These are phyloP conservation scores for Malassezia caprae DNA, from an alignment of 1,284 basidiomycete species.

Conservation along the genomic window DNA sequence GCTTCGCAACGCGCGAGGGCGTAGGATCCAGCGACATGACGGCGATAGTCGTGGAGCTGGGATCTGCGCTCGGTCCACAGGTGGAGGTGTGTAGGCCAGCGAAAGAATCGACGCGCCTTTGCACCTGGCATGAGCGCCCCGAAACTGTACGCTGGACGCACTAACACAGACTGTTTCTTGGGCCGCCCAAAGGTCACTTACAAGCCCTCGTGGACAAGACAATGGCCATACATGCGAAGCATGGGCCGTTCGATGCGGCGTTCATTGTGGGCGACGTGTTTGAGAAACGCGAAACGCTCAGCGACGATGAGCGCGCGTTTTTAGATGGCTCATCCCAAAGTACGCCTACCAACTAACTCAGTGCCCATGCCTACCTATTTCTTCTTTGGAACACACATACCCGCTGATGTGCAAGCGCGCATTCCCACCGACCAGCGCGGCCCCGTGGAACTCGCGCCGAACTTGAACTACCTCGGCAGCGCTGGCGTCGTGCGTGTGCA, in stretches of 20 bases:
- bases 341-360: conserved; percentile 37
- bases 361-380: conserved; percentile 85
- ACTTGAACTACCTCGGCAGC: conserved; percentile 31
- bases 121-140: conserved; percentile 6
- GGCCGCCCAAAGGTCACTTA: conserved; percentile 70
- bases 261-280: conserved; percentile 88
- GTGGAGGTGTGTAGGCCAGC: conserved; percentile 4
- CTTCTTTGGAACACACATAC: conserved; percentile 59
- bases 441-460: conserved; percentile 13
- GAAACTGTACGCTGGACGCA: conserved; percentile 6
- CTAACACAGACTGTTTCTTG: conserved; percentile 64
- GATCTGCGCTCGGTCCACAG: background rate
- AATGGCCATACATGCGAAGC: conserved; percentile 74
- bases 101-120: background rate
- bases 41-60: background rate
- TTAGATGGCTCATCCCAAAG: conserved; percentile 56
- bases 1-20: conserved; percentile 14
- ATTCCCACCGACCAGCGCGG: background rate
- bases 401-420: background rate
- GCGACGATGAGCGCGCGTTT: conserved; percentile 56
- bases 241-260: conserved; percentile 83
- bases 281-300: conserved; percentile 38
- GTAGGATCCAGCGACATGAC: conserved; percentile 10
- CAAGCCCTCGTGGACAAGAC: conserved; percentile 68
- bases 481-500: conserved; percentile 19